These are phyloP conservation scores for Rhipidocladum racemiflorum DNA, from an alignment of 176 grass and related monocot species.

Conservation along the genomic window DNA sequence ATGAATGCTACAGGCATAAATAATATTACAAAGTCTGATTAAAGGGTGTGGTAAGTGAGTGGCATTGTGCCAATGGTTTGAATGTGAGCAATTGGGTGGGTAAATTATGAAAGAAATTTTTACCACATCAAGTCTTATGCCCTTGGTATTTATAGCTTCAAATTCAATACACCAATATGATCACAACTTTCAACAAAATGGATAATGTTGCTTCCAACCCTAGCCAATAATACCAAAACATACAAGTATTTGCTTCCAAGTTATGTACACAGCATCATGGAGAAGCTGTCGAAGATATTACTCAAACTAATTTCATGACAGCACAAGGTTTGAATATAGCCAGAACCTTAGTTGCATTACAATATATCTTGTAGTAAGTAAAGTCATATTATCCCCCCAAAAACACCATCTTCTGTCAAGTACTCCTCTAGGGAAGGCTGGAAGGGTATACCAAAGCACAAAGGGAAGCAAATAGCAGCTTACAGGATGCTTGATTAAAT, in stretches of 20 bases:
- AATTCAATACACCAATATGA: neutral
- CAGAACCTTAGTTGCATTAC: neutral
- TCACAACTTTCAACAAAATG: neutral
- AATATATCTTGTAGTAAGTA: neutral
- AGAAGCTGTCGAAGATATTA: neutral
- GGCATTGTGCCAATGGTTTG: slow-evolving; percentile 3
- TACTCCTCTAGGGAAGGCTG: neutral
- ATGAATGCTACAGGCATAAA: neutral
- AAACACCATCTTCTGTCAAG: neutral
- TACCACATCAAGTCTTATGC: neutral
- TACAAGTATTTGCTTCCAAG: neutral
- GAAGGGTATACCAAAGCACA: neutral
- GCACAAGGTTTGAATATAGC: neutral
- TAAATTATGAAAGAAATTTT: neutral
- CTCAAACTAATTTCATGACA: neutral
- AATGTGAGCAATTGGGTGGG: neutral
- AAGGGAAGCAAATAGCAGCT: neutral
- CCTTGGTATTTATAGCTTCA: neutral
- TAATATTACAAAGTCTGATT: neutral
- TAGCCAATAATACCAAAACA: neutral
- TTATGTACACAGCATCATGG: neutral
- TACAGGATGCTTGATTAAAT: neutral
- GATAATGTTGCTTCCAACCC: neutral
- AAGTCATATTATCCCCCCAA: neutral
- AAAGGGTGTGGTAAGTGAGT: neutral